Evolutionary conservation across 2,329 filamentous ascomycete species (phyloP).

Genomic region (Ophiostoma pallidulum): DNA sequence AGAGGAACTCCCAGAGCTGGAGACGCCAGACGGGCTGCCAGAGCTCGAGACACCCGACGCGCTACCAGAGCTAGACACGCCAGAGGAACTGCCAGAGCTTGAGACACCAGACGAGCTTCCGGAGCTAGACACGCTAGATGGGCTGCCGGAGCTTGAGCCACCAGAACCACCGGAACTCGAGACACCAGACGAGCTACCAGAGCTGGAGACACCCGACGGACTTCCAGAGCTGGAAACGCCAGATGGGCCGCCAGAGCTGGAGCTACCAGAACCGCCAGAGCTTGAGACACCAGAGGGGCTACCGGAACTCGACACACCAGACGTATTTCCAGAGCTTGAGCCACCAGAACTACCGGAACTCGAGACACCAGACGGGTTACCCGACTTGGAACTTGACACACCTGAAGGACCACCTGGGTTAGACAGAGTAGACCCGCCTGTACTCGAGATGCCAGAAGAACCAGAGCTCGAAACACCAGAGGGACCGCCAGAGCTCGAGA

Average conservation of each 20-base stretch:
- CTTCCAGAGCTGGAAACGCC: not conserved
- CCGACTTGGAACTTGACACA: no score
- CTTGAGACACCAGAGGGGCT: not conserved
- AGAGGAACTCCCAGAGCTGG: not conserved
- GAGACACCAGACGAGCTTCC: not conserved
- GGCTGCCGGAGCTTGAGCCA: not conserved
- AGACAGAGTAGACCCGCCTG: not conserved
- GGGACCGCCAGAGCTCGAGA: not conserved
- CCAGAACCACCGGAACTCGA: not conserved
- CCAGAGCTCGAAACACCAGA: not conserved
- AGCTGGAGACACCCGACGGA: not conserved
- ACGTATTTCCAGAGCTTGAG: not conserved
- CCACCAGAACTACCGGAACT: not conserved
- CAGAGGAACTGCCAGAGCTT: not conserved
- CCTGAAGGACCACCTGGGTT: not conserved
- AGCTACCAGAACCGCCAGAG: not conserved
- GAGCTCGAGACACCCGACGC: not conserved
- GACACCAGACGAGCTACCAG: not conserved
- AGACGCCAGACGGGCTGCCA: not conserved
- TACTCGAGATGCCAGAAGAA: not conserved
- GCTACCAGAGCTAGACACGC: no score
- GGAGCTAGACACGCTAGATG: not conserved
- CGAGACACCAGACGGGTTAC: not conserved
- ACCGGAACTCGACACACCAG: not conserved
- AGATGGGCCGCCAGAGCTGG: not conserved